Percentiles rank a stretch among this genome's conserved stretches.
Conservation (phyloP, 108 stramenopile genomes). For the Chaetoceros tenuissimus region DNA sequence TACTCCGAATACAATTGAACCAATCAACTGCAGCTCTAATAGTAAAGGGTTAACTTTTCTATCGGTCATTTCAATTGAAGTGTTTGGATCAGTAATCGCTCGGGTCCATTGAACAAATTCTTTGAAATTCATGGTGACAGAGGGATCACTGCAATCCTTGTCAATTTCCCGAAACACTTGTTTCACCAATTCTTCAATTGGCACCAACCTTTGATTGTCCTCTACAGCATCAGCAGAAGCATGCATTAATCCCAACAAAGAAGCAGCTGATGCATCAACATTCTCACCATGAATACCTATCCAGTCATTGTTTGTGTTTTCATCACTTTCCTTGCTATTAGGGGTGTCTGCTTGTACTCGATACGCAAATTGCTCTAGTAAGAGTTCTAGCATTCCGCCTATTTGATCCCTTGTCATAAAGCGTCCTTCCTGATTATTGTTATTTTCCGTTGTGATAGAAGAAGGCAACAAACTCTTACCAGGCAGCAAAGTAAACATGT, state of each 20-base stretch:
- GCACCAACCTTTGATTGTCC: conserved; percentile 3
- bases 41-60: conserved; percentile 52
- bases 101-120: conserved; percentile 55
- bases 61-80: conserved; percentile 12
- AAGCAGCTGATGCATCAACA: conserved; percentile 33
- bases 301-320: conserved; percentile 3
- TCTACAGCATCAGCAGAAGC: not conserved
- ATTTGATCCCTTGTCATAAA: conserved; percentile 39
- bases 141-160: not conserved
- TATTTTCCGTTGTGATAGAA: not conserved
- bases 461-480: conserved; percentile 18
- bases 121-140: conserved; percentile 23
- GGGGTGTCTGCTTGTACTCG: conserved; percentile 52
- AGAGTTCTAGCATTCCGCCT: conserved; percentile 45
- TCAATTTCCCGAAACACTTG: conserved; percentile 5
- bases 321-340: conserved; percentile 12
- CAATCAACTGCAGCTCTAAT: conserved; percentile 65
- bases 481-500: conserved; percentile 15
- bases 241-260: conserved; percentile 45
- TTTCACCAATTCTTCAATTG: conserved; percentile 28
- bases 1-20: conserved; percentile 69
- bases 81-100: conserved; percentile 9
- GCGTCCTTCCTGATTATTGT: conserved; percentile 6
- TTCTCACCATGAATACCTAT: conserved; percentile 5
- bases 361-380: conserved; percentile 60